These are phyloP conservation scores for Neospermospora avenae DNA, from an alignment of 2,329 filamentous ascomycete genomes.

Conservation along the genomic window DNA sequence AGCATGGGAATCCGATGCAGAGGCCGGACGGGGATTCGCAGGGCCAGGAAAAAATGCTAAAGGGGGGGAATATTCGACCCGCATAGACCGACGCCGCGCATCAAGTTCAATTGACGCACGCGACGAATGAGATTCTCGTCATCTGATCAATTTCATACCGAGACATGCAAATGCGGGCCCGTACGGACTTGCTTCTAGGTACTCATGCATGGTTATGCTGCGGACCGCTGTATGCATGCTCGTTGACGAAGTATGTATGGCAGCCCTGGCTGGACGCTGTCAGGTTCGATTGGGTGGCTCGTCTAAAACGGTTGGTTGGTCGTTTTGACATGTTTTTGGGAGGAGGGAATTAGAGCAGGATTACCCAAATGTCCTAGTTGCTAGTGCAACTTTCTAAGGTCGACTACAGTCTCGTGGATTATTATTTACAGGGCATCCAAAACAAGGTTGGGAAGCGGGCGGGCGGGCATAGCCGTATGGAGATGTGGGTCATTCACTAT, in stretches of 20 bases:
- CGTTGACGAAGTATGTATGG: neutral
- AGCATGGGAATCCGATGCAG: too few relatives aligned
- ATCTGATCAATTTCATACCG: conserved; percentile 15
- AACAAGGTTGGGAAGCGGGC: neutral
- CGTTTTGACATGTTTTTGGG: neutral
- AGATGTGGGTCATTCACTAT: neutral
- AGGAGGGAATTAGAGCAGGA: neutral
- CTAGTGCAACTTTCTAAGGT: too few relatives aligned
- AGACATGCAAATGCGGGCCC: conserved; percentile 10
- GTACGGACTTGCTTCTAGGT: neutral
- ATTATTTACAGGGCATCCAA: neutral
- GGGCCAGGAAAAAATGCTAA: neutral
- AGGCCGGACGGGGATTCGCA: neutral
- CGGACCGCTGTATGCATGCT: neutral
- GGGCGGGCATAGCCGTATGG: conserved; percentile 3
- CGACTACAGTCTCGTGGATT: too few relatives aligned
- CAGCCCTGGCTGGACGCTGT: neutral
- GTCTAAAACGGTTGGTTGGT: neutral
- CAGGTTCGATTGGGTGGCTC: too few relatives aligned
- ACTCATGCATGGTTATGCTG: neutral
- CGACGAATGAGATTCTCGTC: conserved; percentile 14
- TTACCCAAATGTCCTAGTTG: too few relatives aligned
- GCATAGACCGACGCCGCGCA: neutral
- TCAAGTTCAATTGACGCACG: neutral
- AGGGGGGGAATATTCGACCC: too few relatives aligned